Evolutionary conservation across 805 yeast genomes (phyloP).

Genomic region (Jamesozyma spencerorum): DNA sequence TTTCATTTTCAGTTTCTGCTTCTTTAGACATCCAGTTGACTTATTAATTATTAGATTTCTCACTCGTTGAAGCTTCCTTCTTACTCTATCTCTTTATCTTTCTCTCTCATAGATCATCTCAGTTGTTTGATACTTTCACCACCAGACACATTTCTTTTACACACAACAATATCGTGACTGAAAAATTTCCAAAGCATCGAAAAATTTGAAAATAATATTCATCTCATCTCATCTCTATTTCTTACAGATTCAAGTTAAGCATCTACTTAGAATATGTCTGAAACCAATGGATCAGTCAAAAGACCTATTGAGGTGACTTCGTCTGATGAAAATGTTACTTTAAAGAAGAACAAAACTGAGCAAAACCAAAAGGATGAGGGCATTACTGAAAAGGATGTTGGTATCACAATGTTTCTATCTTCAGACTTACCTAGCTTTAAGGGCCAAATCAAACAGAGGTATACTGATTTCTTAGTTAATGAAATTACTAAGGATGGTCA

Average conservation of each 20-base stretch:
- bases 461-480: slow-evolving; percentile 88
- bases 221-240: neutral
- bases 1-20: slow-evolving; percentile 16
- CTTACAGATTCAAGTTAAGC: too few species aligned
- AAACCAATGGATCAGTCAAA: slow-evolving; percentile 5
- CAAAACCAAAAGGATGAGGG: slow-evolving; percentile 26
- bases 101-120: too few species aligned
- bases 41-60: too few species aligned
- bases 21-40: too few species aligned
- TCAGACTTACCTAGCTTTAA: slow-evolving; percentile 50
- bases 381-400: slow-evolving; percentile 71
- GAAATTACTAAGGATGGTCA: slow-evolving; percentile 64
- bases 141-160: neutral
- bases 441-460: slow-evolving; percentile 80
- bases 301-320: slow-evolving; percentile 11
- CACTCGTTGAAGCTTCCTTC: too few species aligned
- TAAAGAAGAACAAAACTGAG: slow-evolving; percentile 12
- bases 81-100: too few species aligned
- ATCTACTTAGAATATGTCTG: too few species aligned
- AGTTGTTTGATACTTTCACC: too few species aligned
- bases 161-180: neutral
- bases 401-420: slow-evolving; percentile 66
- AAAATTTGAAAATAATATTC: neutral
- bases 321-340: neutral
- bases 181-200: neutral